These are phyloP conservation scores for Schizopora paradoxa DNA, from an alignment of 1,284 basidiomycete species.

Conservation along the genomic window DNA sequence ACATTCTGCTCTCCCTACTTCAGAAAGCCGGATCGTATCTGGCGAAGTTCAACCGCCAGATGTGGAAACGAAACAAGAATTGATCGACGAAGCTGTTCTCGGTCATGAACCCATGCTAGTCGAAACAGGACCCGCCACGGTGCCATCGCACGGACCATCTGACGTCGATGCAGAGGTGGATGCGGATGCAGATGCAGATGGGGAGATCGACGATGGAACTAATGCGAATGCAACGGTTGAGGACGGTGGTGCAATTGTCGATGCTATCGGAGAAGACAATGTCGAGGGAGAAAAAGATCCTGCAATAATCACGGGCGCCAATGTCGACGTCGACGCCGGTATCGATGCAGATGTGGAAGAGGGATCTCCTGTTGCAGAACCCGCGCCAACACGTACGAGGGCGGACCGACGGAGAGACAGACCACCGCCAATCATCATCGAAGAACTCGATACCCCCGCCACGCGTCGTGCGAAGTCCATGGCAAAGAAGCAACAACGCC, in stretches of 20 bases:
- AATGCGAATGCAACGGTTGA: neutral
- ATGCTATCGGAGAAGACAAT: neutral
- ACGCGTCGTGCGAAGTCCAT: slow-evolving; percentile 52
- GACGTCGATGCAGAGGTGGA: no score
- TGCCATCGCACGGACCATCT: no score
- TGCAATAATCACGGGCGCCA: neutral
- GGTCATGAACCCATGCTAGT: no score
- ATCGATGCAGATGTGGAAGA: neutral
- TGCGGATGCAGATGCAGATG: no score
- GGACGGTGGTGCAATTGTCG: neutral
- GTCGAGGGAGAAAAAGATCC: neutral
- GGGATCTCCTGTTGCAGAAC: slow-evolving; percentile 15
- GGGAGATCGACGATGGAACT: slow-evolving; percentile 1
- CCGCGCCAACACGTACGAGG: slow-evolving; percentile 22
- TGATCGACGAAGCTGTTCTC: no score
- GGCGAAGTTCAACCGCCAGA: no score
- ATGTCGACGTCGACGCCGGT: no score
- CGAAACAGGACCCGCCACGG: no score
- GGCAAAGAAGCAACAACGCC: slow-evolving; percentile 44
- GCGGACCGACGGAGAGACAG: slow-evolving; percentile 29
- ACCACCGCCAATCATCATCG: slow-evolving; percentile 49
- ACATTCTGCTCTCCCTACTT: no score
- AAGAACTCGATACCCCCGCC: slow-evolving; percentile 63
- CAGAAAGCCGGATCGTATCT: no score
- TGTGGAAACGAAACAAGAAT: no score